phyloP scores from a whole-genome alignment of 352 stramenopile species.

The Phytophthora sojae region DNA sequence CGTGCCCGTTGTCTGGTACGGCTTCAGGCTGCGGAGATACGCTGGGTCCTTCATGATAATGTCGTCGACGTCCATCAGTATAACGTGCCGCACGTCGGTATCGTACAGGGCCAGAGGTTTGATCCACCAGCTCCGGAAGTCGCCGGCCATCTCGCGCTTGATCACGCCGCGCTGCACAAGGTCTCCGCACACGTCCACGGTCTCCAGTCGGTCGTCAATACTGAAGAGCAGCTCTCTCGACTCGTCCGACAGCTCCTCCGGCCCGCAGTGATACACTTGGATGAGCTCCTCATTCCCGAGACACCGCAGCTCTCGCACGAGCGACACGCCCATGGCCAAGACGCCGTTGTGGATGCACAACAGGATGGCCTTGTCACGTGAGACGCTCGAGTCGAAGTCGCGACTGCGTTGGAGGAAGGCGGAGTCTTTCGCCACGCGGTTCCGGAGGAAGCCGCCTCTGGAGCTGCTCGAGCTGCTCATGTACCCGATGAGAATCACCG shows the following conservation, averaged over 20 bases:
- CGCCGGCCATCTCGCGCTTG: slow-evolving; percentile 19
- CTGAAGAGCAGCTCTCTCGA: slow-evolving; percentile 20
- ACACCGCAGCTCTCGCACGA: slow-evolving; percentile 34
- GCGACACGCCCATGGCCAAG: slow-evolving; percentile 21
- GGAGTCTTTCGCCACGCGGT: background rate
- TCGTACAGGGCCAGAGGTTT: slow-evolving; percentile 32
- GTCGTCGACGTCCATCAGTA: slow-evolving; percentile 36
- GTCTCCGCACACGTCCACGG: slow-evolving; percentile 28
- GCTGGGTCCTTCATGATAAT: slow-evolving; percentile 28
- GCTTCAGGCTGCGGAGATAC: slow-evolving; percentile 13
- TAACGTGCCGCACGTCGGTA: slow-evolving; percentile 27
- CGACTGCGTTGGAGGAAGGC: slow-evolving; percentile 16
- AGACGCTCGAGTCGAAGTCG: slow-evolving; percentile 12
- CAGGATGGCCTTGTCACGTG: slow-evolving; percentile 11
- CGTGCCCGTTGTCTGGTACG: slow-evolving; percentile 27
- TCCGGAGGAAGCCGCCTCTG: background rate
- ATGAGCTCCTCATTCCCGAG: slow-evolving; percentile 32
- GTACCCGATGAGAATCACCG: background rate
- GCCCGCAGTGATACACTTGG: slow-evolving; percentile 33
- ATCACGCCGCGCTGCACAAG: slow-evolving; percentile 11
- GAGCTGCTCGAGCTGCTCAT: background rate
- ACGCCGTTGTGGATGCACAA: slow-evolving; percentile 21
- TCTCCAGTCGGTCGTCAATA: slow-evolving; percentile 22
- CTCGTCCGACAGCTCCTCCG: slow-evolving; percentile 19
- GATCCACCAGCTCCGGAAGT: slow-evolving; percentile 33